Percentiles rank a stretch among this genome's conserved stretches.
These are phyloP conservation scores for Ophryocystis elektroscirrha DNA, from an alignment of 169 alveolate species.

Conservation along the genomic window DNA sequence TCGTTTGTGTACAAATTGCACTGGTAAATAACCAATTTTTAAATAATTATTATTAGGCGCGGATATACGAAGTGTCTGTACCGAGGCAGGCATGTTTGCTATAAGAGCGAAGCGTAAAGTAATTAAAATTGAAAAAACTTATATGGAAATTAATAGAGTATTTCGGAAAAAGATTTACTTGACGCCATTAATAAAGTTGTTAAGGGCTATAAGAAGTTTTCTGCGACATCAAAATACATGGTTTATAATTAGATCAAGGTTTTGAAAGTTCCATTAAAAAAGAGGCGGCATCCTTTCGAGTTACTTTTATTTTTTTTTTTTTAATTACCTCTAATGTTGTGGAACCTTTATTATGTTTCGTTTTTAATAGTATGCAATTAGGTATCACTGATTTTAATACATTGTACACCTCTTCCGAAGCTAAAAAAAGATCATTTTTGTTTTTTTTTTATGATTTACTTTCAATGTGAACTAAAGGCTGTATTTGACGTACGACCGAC, in stretches of 20 bases:
- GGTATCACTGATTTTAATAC: too few species aligned
- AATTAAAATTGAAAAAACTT: not conserved
- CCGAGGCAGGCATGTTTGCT: conserved; percentile 99
- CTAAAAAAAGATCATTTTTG: too few species aligned
- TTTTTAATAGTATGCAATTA: too few species aligned
- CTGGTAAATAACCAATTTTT: conserved; percentile 30
- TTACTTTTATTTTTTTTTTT: too few species aligned
- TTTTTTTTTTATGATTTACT: too few species aligned
- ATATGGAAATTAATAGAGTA: conserved; percentile 10
- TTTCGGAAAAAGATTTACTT: conserved; percentile 73
- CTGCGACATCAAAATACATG: conserved; percentile 95
- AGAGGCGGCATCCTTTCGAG: too few species aligned
- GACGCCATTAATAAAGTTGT: conserved; percentile 40
- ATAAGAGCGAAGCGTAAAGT: conserved; percentile 93
- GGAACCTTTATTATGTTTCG: too few species aligned
- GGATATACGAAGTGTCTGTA: conserved; percentile 87
- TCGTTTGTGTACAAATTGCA: conserved; percentile 84
- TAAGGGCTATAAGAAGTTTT: conserved; percentile 85
- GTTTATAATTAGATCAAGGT: conserved; percentile 87
- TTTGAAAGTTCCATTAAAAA: too few species aligned
- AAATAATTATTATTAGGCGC: conserved; percentile 47
- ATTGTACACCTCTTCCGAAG: too few species aligned
- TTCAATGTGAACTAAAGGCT: too few species aligned
- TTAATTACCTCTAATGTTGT: too few species aligned
- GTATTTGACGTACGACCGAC: too few species aligned